Percentiles rank a stretch among this genome's conserved stretches.
Evolutionary conservation across 371 early-diverging fungal species (phyloP).

Genomic region (Rhizopus arrhizus): DNA sequence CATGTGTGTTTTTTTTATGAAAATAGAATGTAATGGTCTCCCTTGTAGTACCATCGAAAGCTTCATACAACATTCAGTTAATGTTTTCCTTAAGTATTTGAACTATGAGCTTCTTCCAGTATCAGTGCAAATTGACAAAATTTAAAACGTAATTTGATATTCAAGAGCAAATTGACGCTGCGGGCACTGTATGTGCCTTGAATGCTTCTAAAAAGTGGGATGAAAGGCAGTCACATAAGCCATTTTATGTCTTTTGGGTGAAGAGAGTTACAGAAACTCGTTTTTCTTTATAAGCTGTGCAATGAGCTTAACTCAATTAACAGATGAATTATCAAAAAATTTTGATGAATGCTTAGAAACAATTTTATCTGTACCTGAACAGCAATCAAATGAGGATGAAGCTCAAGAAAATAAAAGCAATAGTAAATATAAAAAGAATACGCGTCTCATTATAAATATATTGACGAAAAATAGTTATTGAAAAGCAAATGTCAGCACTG

Average conservation of each 20-base stretch:
- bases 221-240: constrained; percentile 21
- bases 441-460: background rate
- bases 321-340: constrained; percentile 24
- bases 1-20: too few relatives aligned
- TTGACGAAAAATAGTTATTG: background rate
- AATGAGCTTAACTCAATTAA: constrained; percentile 18
- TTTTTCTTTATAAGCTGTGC: background rate
- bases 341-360: constrained; percentile 41
- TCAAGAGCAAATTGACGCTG: too few relatives aligned
- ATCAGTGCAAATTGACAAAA: too few relatives aligned
- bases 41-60: too few relatives aligned
- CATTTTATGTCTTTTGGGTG: background rate
- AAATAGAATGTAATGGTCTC: too few relatives aligned
- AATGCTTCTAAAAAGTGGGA: too few relatives aligned
- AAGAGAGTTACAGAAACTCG: background rate
- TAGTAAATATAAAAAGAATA: background rate
- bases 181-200: too few relatives aligned
- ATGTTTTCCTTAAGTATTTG: too few relatives aligned
- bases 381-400: constrained; percentile 21
- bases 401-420: constrained; percentile 4
- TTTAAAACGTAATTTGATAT: too few relatives aligned
- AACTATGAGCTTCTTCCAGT: too few relatives aligned
- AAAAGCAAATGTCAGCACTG: constrained; percentile 17
- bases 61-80: too few relatives aligned
- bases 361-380: constrained; percentile 32